Evolutionary conservation across 129 eudicot genomes (phyloP).

Genomic region (Ambrosia trifida): DNA sequence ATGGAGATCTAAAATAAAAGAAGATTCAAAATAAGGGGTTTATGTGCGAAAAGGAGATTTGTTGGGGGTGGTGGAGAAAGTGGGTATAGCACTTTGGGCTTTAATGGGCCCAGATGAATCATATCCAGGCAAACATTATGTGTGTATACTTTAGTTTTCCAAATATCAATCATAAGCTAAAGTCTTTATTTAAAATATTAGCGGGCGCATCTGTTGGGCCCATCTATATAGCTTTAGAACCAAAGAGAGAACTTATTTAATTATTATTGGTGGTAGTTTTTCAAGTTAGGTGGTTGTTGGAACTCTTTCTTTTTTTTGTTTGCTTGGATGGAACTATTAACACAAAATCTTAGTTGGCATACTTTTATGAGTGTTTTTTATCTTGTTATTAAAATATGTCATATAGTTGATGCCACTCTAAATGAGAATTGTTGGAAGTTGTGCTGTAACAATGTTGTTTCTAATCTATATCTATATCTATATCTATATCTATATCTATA

Average conservation of each 20-base stretch:
- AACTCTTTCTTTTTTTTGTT: constrained; percentile 30
- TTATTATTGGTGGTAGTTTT: constrained; percentile 37
- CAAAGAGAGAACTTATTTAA: constrained; percentile 24
- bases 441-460: not conserved
- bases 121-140: constrained; percentile 46
- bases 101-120: constrained; percentile 58
- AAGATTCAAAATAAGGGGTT: constrained; percentile 25
- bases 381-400: constrained; percentile 29
- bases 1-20: constrained; percentile 15
- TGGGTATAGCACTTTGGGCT: constrained; percentile 56
- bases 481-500: too few relatives aligned
- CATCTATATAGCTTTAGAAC: constrained; percentile 22
- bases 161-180: constrained; percentile 20
- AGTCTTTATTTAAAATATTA: constrained; percentile 22
- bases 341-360: constrained; percentile 37
- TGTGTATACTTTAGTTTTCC: constrained; percentile 20
- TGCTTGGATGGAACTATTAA: constrained; percentile 24
- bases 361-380: constrained; percentile 31
- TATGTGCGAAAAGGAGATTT: constrained; percentile 30
- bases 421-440: not conserved
- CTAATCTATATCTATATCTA: too few relatives aligned
- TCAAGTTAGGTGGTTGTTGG: constrained; percentile 44
- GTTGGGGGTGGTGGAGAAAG: constrained; percentile 47
- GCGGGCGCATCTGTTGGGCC: constrained; percentile 24
- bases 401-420: constrained; percentile 13